phyloP scores from a whole-genome alignment of 306 rosid species.

The Quercus berberidifolia region DNA sequence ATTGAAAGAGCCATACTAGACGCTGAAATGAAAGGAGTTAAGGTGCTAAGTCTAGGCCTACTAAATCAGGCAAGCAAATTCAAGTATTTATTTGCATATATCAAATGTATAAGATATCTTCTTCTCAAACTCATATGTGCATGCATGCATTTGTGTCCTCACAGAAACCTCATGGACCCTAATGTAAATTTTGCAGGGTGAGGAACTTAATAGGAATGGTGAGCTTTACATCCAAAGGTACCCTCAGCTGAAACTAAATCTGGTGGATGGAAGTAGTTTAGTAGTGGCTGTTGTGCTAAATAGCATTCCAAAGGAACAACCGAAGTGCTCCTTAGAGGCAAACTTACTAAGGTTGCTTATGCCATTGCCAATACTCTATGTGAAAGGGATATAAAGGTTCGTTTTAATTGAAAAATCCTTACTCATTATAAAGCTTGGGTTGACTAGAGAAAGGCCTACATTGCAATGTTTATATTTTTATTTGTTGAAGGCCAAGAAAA shows the following conservation, averaged over 20 bases:
- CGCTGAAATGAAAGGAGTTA: background rate
- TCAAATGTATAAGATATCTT: too few species aligned
- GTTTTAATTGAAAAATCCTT: background rate
- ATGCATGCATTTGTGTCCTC: too few species aligned
- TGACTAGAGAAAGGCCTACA: too few species aligned
- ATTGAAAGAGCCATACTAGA: background rate
- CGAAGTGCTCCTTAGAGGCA: constrained; percentile 38
- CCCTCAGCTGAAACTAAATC: constrained; percentile 27
- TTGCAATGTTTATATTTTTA: too few species aligned
- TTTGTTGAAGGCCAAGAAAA: too few species aligned
- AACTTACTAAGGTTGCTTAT: constrained; percentile 37
- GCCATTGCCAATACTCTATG: constrained; percentile 26
- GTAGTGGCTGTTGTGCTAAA: constrained; percentile 30
- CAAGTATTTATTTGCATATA: too few species aligned
- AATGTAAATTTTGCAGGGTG: constrained; percentile 19
- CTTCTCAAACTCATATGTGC: too few species aligned
- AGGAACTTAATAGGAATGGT: constrained; percentile 35
- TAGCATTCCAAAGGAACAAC: constrained; percentile 36
- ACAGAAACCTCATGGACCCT: too few species aligned
- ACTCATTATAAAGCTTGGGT: too few species aligned
- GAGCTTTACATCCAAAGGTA: constrained; percentile 25
- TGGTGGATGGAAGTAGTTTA: constrained; percentile 47
- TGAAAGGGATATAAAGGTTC: constrained; percentile 28
- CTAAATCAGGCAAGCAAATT: background rate
- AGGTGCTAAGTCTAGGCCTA: background rate